Conservation (phyloP, 2,329 filamentous ascomycete species). For the Cytospora paraplurivora region DNA sequence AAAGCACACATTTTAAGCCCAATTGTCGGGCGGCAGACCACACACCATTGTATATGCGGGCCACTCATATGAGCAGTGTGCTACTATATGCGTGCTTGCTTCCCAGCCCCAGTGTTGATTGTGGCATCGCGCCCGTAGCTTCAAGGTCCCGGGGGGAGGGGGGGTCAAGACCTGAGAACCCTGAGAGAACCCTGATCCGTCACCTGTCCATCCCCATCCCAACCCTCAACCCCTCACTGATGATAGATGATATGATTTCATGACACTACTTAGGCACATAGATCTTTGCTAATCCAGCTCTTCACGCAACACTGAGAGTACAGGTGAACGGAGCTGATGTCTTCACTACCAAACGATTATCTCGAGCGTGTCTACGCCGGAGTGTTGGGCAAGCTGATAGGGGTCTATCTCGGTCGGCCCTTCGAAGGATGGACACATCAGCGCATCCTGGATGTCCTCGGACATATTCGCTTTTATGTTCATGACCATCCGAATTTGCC, state of each 20-base stretch:
- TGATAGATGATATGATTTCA: neutral
- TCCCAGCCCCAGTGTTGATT: too few species aligned
- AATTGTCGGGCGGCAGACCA: too few species aligned
- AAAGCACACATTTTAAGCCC: too few species aligned
- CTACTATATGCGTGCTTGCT: too few species aligned
- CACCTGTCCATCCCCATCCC: too few species aligned
- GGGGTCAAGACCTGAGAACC: too few species aligned
- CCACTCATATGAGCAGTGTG: too few species aligned
- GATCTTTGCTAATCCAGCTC: neutral
- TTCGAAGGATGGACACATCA: slow-evolving; percentile 43
- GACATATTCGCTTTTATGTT: slow-evolving; percentile 39
- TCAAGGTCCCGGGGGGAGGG: too few species aligned
- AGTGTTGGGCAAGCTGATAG: slow-evolving; percentile 43
- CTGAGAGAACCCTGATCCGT: too few species aligned
- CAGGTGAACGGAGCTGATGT: neutral
- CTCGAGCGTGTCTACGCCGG: slow-evolving; percentile 42
- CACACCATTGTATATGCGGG: too few species aligned
- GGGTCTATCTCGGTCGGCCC: slow-evolving; percentile 42
- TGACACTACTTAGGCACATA: neutral
- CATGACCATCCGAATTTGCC: slow-evolving; percentile 32
- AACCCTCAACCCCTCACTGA: neutral
- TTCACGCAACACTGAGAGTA: neutral
- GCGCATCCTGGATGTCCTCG: slow-evolving; percentile 37
- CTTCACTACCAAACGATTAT: slow-evolving; percentile 33
- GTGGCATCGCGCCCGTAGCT: too few species aligned